phyloP scores from a whole-genome alignment of 78 protist species.

The Dictyostelium capitatum region DNA sequence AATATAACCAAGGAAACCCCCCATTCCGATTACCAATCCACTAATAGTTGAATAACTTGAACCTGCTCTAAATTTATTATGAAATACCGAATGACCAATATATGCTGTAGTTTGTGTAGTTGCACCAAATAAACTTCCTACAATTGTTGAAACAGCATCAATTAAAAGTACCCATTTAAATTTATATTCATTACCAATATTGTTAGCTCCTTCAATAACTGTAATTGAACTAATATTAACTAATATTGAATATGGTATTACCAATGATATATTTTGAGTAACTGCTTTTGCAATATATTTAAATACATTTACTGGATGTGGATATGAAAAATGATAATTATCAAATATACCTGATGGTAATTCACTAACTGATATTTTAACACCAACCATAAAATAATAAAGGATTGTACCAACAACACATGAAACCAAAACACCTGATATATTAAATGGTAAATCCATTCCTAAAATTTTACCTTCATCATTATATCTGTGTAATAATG shows the following conservation, averaged over 20 bases:
- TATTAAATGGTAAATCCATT: conserved; percentile 37
- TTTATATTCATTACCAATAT: conserved; percentile 44
- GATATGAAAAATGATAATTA: conserved; percentile 10
- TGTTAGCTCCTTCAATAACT: conserved; percentile 32
- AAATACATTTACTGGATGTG: conserved; percentile 65
- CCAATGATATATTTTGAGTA: conserved; percentile 53
- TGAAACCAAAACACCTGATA: conserved; percentile 42
- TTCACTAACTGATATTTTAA: conserved; percentile 32
- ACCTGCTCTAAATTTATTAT: conserved; percentile 50
- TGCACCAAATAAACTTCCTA: conserved; percentile 62
- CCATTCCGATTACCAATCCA: conserved; percentile 64
- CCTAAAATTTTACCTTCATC: conserved; percentile 2
- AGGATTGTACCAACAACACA: conserved; percentile 42
- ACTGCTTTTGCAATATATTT: conserved; percentile 13
- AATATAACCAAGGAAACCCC: conserved; percentile 64
- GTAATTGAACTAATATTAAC: conserved; percentile 68
- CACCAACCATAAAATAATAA: conserved; percentile 56
- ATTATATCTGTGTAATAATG: conserved; percentile 44
- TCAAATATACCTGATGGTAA: conserved; percentile 12
- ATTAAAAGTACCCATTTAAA: conserved; percentile 28
- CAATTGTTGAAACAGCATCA: conserved; percentile 34
- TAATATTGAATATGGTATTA: conserved; percentile 66
- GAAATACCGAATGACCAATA: conserved; percentile 62
- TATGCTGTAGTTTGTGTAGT: conserved; percentile 67
- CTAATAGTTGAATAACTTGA: conserved; percentile 62